phyloP scores from a whole-genome alignment of 1,284 basidiomycete genomes.

The Termitomyces sp. region DNA sequence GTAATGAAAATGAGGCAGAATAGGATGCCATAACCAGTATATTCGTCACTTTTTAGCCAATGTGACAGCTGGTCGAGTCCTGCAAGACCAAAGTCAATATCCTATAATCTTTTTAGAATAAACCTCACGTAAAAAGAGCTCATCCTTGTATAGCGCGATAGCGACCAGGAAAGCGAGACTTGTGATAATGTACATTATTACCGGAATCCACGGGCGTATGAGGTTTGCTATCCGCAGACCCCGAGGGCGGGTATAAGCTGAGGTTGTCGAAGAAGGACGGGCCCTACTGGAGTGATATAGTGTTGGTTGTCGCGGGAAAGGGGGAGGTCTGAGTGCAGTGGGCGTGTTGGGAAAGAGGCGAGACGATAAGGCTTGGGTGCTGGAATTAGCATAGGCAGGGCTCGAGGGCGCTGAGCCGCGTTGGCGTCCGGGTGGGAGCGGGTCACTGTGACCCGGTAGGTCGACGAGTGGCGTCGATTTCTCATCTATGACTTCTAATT shows the following conservation, averaged over 20 bases:
- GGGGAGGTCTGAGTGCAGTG: slow-evolving; percentile 12
- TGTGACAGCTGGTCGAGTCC: slow-evolving; percentile 69
- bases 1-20: slow-evolving; percentile 78
- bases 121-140: slow-evolving; percentile 64
- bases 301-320: slow-evolving; percentile 19
- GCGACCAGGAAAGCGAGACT: slow-evolving; percentile 66
- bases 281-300: slow-evolving; percentile 16
- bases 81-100: slow-evolving; percentile 21
- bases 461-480: slow-evolving; percentile 23
- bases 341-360: slow-evolving; percentile 1
- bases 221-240: slow-evolving; percentile 49
- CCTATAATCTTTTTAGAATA: slow-evolving; percentile 1
- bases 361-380: slow-evolving; percentile 6
- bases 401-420: slow-evolving; percentile 3
- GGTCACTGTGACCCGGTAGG: slow-evolving; percentile 9
- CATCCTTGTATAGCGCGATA: slow-evolving; percentile 67
- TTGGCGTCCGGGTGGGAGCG: slow-evolving; percentile 7
- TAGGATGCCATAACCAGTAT: slow-evolving; percentile 65
- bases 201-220: slow-evolving; percentile 65
- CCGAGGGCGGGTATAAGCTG: slow-evolving; percentile 41
- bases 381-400: slow-evolving; percentile 1
- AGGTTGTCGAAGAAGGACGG: slow-evolving; percentile 14
- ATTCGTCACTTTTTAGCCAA: slow-evolving; percentile 64
- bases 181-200: slow-evolving; percentile 64
- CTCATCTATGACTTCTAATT: slow-evolving; percentile 25